Evolutionary conservation across 805 yeast genomes (phyloP).

Genomic region (Ogataea nakhonphanomensis): DNA sequence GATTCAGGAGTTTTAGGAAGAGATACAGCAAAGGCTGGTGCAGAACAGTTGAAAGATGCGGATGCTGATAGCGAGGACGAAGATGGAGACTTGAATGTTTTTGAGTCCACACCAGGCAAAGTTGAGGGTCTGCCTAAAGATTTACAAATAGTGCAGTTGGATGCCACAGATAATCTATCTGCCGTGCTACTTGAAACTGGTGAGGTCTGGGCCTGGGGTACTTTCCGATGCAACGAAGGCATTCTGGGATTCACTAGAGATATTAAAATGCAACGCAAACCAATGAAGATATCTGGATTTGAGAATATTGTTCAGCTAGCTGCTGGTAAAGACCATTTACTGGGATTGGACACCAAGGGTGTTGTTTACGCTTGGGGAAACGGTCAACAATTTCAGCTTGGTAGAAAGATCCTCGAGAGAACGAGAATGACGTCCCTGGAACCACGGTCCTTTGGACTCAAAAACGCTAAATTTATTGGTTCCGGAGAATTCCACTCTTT

Average conservation of each 20-base stretch:
- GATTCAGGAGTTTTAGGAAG: slow-evolving; percentile 92
- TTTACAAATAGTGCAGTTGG: slow-evolving; percentile 66
- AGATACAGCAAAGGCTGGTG: slow-evolving; percentile 60
- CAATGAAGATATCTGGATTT: slow-evolving; percentile 58
- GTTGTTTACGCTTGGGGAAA: slow-evolving; percentile 96
- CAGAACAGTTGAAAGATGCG: slow-evolving; percentile 64
- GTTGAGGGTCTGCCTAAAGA: slow-evolving; percentile 65
- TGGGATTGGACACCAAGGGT: slow-evolving; percentile 82
- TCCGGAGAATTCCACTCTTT: slow-evolving; percentile 96
- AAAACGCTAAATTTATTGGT: slow-evolving; percentile 73
- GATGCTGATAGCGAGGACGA: slow-evolving; percentile 59
- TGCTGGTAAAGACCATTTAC: slow-evolving; percentile 87
- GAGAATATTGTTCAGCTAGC: slow-evolving; percentile 78
- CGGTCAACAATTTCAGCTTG: slow-evolving; percentile 90
- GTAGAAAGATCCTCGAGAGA: slow-evolving; percentile 79
- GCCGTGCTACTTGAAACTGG: slow-evolving; percentile 79
- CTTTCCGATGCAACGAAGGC: slow-evolving; percentile 93
- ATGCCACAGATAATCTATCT: slow-evolving; percentile 90
- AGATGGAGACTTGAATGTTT: slow-evolving; percentile 83
- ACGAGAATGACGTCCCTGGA: slow-evolving; percentile 69
- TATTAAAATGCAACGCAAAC: slow-evolving; percentile 60
- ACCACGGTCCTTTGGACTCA: slow-evolving; percentile 81
- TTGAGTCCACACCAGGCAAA: slow-evolving; percentile 82
- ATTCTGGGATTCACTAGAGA: slow-evolving; percentile 74
- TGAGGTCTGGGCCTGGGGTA: slow-evolving; percentile 96